phyloP scores from a whole-genome alignment of 73 alveolate genomes.

The Effrenium voratum region DNA sequence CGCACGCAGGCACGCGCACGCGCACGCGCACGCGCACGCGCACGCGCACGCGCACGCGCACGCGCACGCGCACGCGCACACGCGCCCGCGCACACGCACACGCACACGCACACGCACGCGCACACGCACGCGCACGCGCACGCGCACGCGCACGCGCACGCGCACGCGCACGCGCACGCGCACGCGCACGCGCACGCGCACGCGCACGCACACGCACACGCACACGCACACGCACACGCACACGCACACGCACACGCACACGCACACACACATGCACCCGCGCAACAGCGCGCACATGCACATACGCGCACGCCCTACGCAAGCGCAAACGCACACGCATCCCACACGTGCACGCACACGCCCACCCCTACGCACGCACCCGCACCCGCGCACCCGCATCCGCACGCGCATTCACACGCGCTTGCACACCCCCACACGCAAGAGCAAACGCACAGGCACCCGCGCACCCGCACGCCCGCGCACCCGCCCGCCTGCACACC shows the following conservation, averaged over 20 bases:
- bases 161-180: background rate
- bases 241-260: constrained; percentile 13
- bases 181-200: constrained; percentile 14
- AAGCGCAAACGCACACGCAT: background rate
- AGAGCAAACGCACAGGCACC: background rate
- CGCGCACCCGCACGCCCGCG: constrained; percentile 6
- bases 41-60: constrained; percentile 50
- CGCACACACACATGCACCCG: background rate
- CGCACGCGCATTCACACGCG: constrained; percentile 6
- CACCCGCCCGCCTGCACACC: background rate
- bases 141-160: constrained; percentile 8
- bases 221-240: background rate
- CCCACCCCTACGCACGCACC: background rate
- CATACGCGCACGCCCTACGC: background rate
- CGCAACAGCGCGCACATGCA: background rate
- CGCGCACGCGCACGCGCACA: constrained; percentile 30
- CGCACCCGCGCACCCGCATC: background rate
- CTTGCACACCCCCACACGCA: constrained; percentile 3
- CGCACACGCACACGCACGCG: background rate
- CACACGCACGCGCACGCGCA: constrained; percentile 12
- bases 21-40: constrained; percentile 38
- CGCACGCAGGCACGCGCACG: constrained; percentile 25
- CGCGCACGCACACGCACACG: constrained; percentile 8
- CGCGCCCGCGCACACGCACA: constrained; percentile 29
- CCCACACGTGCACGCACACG: background rate